Percentiles rank a stretch among this genome's conserved stretches.
Evolutionary conservation across 1,284 basidiomycete genomes (phyloP).

Genomic region (Austroboletus niveus): DNA sequence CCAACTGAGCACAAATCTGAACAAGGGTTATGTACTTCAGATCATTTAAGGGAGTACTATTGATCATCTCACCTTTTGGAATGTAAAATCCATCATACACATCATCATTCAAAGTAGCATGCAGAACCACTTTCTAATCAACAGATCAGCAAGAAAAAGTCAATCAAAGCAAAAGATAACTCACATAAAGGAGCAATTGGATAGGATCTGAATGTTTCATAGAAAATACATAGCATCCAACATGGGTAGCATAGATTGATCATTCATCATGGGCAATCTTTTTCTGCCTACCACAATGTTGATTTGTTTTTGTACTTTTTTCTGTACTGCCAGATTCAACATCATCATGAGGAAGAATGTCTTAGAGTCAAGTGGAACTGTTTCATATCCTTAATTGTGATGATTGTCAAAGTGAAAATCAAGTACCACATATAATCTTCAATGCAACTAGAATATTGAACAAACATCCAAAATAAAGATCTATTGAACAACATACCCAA

Average conservation of each 20-base stretch:
- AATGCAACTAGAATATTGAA: background rate
- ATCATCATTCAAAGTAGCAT: constrained; percentile 2
- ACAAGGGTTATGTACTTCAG: background rate
- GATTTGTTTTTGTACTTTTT: constrained; percentile 30
- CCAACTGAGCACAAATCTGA: no score
- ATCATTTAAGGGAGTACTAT: background rate
- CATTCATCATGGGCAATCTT: constrained; percentile 32
- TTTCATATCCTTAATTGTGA: no score
- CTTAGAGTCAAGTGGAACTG: constrained; percentile 4
- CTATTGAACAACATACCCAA: background rate
- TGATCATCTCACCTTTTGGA: background rate
- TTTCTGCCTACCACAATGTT: constrained; percentile 28
- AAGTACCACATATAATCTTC: constrained; percentile 7
- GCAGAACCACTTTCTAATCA: constrained; percentile 3
- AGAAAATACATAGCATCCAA: constrained; percentile 28
- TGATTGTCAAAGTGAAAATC: no score
- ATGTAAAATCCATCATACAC: constrained; percentile 1
- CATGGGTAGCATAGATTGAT: constrained; percentile 29
- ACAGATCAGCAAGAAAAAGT: background rate
- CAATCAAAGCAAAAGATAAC: no score
- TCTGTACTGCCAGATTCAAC: constrained; percentile 27
- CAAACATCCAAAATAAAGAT: background rate
- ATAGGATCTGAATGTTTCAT: constrained; percentile 20
- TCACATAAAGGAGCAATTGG: constrained; percentile 1
- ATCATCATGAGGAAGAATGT: constrained; percentile 35